Evolutionary conservation across 129 eudicot genomes (phyloP).

Genomic region (Flaveria bidentis): DNA sequence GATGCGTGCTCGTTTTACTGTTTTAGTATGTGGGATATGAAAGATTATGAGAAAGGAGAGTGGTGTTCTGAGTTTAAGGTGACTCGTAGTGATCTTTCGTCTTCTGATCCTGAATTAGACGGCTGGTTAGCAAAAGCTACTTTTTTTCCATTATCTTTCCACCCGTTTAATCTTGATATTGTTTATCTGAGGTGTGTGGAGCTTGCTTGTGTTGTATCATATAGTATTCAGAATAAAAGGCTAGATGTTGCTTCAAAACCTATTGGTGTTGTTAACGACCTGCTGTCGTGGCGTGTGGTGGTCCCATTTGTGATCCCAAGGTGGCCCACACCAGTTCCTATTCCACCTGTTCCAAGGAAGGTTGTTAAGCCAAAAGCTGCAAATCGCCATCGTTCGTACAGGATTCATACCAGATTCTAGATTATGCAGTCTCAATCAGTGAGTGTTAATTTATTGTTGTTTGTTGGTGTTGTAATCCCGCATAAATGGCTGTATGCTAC

Average conservation of each 20-base stretch:
- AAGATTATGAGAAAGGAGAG: conserved; percentile 47
- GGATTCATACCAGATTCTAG: conserved; percentile 18
- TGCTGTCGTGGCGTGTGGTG: conserved; percentile 60
- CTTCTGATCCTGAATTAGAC: conserved; percentile 39
- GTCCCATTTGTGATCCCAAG: conserved; percentile 54
- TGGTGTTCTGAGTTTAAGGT: conserved; percentile 47
- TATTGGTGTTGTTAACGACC: conserved; percentile 45
- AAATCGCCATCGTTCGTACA: conserved; percentile 22
- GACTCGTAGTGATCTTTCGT: conserved; percentile 47
- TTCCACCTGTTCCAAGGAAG: conserved; percentile 31
- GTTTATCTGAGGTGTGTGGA: conserved; percentile 54
- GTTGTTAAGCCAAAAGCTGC: conserved; percentile 22
- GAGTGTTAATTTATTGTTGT: conserved; percentile 24
- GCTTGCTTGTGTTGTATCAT: conserved; percentile 48
- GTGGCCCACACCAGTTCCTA: conserved; percentile 58
- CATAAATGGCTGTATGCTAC: conserved; percentile 17
- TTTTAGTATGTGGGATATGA: conserved; percentile 54
- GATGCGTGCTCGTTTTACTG: conserved; percentile 28
- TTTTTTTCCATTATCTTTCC: conserved; percentile 49
- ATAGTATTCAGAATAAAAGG: conserved; percentile 32
- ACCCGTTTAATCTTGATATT: conserved; percentile 44
- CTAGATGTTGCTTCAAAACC: conserved; percentile 44
- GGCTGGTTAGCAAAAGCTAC: conserved; percentile 26
- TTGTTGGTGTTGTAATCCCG: conserved; percentile 7
- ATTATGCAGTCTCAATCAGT: background rate